A percentile compares a stretch with the other conserved stretches of the same genome.
These are phyloP conservation scores for Magnolia sinica DNA, from an alignment of 164 flowering plant genomes.

Conservation along the genomic window DNA sequence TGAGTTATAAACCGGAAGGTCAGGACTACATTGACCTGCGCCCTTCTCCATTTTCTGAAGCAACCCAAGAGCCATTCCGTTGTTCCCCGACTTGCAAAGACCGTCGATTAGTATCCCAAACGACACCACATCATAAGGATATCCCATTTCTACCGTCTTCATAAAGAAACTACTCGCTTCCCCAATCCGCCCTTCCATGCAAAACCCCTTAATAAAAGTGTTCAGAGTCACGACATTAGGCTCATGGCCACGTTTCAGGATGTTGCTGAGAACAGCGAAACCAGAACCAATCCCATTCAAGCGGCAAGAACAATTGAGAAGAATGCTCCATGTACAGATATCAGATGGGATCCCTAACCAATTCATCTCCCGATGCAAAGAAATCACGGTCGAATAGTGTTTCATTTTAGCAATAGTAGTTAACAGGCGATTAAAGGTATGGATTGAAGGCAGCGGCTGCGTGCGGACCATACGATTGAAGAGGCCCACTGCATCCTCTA, in stretches of 20 bases:
- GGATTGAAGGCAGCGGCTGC: too few species aligned
- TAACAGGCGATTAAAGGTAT: too few species aligned
- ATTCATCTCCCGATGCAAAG: conserved; percentile 1
- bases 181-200: neutral
- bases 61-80: too few species aligned
- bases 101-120: too few species aligned
- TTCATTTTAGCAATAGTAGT: neutral
- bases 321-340: neutral
- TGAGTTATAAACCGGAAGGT: neutral
- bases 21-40: too few species aligned
- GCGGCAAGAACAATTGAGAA: conserved; percentile 14
- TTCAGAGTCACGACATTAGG: too few species aligned
- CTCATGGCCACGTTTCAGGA: too few species aligned
- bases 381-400: neutral
- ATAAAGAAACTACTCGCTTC: neutral
- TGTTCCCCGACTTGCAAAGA: too few species aligned
- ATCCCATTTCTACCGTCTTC: neutral
- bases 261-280: too few species aligned
- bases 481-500: too few species aligned
- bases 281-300: too few species aligned
- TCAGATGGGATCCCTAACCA: neutral
- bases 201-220: neutral
- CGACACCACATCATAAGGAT: neutral
- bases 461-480: neutral
- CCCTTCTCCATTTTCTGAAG: too few species aligned